phyloP scores from a whole-genome alignment of 768 basidiomycete species.

The Suillus variegatus region DNA sequence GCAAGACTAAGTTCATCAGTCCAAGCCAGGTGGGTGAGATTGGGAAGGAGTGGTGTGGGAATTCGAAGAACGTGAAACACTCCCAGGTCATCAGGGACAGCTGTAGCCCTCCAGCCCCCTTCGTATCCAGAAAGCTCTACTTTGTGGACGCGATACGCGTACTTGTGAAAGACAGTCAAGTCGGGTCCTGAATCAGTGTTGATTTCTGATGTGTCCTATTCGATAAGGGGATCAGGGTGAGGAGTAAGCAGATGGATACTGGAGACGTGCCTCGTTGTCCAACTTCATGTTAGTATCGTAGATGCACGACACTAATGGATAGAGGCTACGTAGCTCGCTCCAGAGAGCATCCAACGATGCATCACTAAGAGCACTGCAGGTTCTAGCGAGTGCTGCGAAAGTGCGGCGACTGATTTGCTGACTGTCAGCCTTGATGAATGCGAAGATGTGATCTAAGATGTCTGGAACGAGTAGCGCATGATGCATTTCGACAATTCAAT shows the following conservation, averaged over 20 bases:
- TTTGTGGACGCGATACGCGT: slow-evolving; percentile 1
- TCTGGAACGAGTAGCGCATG: not conserved
- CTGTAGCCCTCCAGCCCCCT: not conserved
- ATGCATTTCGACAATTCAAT: not conserved
- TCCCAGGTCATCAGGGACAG: not conserved
- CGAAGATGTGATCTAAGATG: not conserved
- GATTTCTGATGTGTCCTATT: not conserved
- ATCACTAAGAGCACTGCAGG: not conserved
- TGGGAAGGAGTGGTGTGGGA: slow-evolving; percentile 2
- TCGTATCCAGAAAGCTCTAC: not conserved
- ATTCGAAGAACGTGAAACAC: slow-evolving; percentile 1
- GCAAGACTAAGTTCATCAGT: not conserved
- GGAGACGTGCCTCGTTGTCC: not conserved
- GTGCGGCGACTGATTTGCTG: not conserved
- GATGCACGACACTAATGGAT: not conserved
- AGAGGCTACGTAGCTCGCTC: not conserved
- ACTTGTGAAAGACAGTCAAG: not conserved
- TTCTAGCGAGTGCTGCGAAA: not conserved
- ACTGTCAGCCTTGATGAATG: not conserved
- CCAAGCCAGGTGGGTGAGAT: not conserved
- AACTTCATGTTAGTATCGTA: not conserved
- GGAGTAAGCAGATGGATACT: not conserved
- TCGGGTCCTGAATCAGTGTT: not conserved
- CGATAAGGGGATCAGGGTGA: not conserved
- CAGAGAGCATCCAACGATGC: not conserved